Evolutionary conservation across 495 filamentous ascomycete species (phyloP).

Genomic region (Penicillium lagena): DNA sequence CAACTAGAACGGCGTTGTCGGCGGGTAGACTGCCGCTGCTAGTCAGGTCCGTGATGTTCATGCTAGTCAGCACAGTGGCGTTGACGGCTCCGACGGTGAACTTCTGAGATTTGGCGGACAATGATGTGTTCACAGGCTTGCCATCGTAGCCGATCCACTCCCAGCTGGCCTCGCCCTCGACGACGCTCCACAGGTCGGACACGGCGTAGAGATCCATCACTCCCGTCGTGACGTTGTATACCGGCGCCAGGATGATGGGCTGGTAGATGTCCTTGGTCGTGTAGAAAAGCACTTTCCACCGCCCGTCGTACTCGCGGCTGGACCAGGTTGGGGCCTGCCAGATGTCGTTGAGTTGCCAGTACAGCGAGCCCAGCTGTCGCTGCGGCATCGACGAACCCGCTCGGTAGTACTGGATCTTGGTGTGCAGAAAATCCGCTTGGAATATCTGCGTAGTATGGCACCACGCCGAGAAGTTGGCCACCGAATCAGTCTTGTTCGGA

Average conservation of each 20-base stretch:
- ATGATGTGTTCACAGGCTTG: slow-evolving; percentile 18
- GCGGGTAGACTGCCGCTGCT: slow-evolving; percentile 17
- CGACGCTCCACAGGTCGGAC: slow-evolving; percentile 35
- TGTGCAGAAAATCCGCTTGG: slow-evolving; percentile 60
- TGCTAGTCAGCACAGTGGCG: slow-evolving; percentile 46
- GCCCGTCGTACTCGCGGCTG: slow-evolving; percentile 54
- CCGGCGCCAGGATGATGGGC: slow-evolving; percentile 54
- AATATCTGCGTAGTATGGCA: slow-evolving; percentile 61
- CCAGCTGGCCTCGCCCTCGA: slow-evolving; percentile 23
- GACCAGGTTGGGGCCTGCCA: slow-evolving; percentile 68
- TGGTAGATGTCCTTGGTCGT: slow-evolving; percentile 54
- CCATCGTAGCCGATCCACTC: slow-evolving; percentile 38
- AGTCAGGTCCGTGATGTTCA: slow-evolving; percentile 29
- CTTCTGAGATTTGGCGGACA: slow-evolving; percentile 16
- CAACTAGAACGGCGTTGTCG: slow-evolving; percentile 45
- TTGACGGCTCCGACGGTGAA: slow-evolving; percentile 59
- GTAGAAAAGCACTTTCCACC: slow-evolving; percentile 63
- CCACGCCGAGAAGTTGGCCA: slow-evolving; percentile 66
- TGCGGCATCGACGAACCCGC: slow-evolving; percentile 53
- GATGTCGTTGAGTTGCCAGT: slow-evolving; percentile 67
- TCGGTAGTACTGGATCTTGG: slow-evolving; percentile 61
- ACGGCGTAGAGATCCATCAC: slow-evolving; percentile 55
- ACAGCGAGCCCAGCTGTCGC: slow-evolving; percentile 55
- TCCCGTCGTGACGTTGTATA: slow-evolving; percentile 50
- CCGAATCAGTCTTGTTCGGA: slow-evolving; percentile 48